A percentile compares a stretch with the other conserved stretches of the same genome.
phyloP scores from a whole-genome alignment of 2,329 filamentous ascomycete species.

The Volutella citrinella region DNA sequence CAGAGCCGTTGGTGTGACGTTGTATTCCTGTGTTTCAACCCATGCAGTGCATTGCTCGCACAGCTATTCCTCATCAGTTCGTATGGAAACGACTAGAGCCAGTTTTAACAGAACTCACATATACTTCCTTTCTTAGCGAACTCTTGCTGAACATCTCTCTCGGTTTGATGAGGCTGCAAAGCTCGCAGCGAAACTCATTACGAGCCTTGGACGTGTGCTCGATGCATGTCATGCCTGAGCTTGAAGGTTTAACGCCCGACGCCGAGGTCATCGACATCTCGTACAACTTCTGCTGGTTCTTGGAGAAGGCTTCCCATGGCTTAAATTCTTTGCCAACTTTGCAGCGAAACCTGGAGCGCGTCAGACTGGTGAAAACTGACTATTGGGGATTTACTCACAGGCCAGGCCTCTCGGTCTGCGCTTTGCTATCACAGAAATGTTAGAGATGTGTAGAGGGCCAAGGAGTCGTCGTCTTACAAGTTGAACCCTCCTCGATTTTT shows the following conservation, averaged over 20 bases:
- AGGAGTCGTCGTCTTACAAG: conserved; percentile 20
- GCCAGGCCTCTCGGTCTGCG: no score
- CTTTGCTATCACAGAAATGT: no score
- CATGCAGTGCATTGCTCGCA: conserved; percentile 35
- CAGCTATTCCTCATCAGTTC: no score
- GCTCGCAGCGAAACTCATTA: conserved; percentile 27
- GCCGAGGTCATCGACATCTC: conserved; percentile 9
- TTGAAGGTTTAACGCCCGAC: conserved; percentile 25
- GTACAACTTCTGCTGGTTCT: conserved; percentile 26
- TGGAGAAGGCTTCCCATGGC: conserved; percentile 28
- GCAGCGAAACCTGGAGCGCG: conserved; percentile 29
- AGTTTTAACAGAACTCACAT: no score
- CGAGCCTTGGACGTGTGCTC: conserved; percentile 27
- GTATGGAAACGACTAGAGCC: no score
- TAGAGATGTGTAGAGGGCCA: no score
- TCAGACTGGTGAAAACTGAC: no score
- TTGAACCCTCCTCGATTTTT: conserved; percentile 8
- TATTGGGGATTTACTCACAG: no score
- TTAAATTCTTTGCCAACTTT: conserved; percentile 36
- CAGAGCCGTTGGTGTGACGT: conserved; percentile 26
- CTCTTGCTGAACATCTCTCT: conserved; percentile 29
- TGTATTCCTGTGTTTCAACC: conserved; percentile 34
- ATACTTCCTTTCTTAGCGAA: conserved; percentile 23
- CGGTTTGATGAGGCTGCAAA: conserved; percentile 28
- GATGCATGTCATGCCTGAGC: conserved; percentile 35